Conservation (phyloP, 208 protist species). For the Perkinsela sp. region DNA sequence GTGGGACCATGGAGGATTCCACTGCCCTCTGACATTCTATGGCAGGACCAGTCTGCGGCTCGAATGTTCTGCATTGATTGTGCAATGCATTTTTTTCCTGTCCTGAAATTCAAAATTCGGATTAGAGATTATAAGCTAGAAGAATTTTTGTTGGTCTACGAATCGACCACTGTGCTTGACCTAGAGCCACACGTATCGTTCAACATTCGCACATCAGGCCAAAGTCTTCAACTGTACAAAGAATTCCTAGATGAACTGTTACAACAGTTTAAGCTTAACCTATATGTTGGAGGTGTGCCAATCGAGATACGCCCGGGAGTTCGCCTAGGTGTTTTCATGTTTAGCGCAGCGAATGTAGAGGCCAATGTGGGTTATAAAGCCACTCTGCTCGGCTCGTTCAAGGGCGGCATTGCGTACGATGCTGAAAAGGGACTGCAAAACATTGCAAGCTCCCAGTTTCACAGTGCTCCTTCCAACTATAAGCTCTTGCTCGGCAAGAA, state of each 20-base stretch:
- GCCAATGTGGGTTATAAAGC: not conserved
- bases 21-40: not conserved
- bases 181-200: not conserved
- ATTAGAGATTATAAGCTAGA: not conserved
- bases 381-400: not conserved
- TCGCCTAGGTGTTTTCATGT: not conserved
- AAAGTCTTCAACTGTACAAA: not conserved
- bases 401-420: not conserved
- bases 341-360: not conserved
- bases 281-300: not conserved
- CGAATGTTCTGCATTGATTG: conserved; percentile 1
- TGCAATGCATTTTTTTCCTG: not conserved
- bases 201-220: not conserved
- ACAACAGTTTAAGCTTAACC: not conserved
- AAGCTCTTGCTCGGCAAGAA: not conserved
- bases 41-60: not conserved
- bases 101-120: not conserved
- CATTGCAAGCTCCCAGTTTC: not conserved
- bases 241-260: not conserved
- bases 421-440: not conserved
- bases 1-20: not conserved
- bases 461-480: not conserved
- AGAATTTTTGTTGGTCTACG: not conserved
- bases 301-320: not conserved
- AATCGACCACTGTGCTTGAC: not conserved